phyloP scores from a whole-genome alignment of 2,329 filamentous ascomycete species.

The Ophiosphaerella narmari region DNA sequence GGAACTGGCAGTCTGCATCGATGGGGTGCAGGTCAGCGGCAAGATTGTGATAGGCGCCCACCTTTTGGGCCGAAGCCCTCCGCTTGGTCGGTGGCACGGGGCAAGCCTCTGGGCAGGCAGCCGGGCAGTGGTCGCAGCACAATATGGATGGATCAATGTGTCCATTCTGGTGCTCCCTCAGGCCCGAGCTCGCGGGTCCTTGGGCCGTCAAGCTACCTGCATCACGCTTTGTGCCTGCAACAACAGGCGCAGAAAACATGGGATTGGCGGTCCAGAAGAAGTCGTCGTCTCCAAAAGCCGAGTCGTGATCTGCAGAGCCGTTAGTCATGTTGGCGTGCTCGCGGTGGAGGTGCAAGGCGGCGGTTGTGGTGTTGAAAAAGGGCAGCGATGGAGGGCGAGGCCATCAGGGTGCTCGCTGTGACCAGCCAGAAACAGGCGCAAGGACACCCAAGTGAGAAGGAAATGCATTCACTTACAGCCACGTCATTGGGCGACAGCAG shows the following conservation, averaged over 20 bases:
- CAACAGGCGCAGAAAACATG: constrained; percentile 33
- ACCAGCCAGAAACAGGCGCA: neutral
- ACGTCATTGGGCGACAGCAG: constrained; percentile 4
- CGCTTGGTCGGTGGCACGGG: constrained; percentile 38
- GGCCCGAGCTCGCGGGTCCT: constrained; percentile 12
- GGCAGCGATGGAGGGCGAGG: neutral
- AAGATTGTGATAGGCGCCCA: constrained; percentile 36
- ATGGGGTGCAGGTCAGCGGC: constrained; percentile 19
- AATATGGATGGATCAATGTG: constrained; percentile 32
- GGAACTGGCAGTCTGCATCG: constrained; percentile 36
- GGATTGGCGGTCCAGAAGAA: constrained; percentile 26
- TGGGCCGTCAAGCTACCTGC: constrained; percentile 27
- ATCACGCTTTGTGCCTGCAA: constrained; percentile 41
- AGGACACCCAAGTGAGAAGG: neutral
- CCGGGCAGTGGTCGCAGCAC: constrained; percentile 37
- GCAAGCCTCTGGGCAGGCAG: constrained; percentile 20
- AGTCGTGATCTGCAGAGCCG: constrained; percentile 34
- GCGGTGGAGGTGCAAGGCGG: neutral
- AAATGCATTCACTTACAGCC: neutral
- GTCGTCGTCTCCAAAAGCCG: constrained; percentile 39
- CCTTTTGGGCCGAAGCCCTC: constrained; percentile 36
- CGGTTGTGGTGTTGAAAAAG: neutral
- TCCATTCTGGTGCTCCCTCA: constrained; percentile 21
- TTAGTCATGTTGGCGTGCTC: constrained; percentile 35
- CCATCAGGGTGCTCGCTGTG: neutral